Percentiles rank a stretch among this genome's conserved stretches.
These are phyloP conservation scores for Stromatinia cepivora DNA, from an alignment of 2,329 filamentous ascomycete genomes.

Conservation along the genomic window DNA sequence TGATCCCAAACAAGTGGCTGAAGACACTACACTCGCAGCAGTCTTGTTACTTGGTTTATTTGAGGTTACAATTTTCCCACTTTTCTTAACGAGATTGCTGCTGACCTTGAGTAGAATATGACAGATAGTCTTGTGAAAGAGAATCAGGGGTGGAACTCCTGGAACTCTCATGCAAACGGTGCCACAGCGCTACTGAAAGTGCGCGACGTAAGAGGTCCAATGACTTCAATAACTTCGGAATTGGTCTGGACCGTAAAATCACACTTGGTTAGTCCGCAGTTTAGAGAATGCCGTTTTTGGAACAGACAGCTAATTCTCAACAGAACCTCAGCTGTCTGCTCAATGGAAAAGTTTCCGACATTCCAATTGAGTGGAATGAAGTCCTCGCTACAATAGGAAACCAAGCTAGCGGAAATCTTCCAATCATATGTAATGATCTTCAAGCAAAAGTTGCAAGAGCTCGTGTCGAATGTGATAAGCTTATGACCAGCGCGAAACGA, in stretches of 20 bases:
- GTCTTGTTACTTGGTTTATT: conserved; percentile 21
- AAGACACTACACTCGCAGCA: conserved; percentile 21
- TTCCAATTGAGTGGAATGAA: conserved; percentile 12
- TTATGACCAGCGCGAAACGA: conserved; percentile 18
- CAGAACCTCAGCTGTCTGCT: conserved; percentile 16
- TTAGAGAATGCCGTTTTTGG: neutral
- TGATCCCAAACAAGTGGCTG: conserved; percentile 10
- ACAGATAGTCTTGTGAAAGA: conserved; percentile 18
- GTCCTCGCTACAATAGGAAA: neutral
- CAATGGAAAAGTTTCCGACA: conserved; percentile 15
- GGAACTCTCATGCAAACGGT: conserved; percentile 20
- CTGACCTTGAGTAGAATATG: conserved; percentile 13
- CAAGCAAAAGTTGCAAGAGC: conserved; percentile 16
- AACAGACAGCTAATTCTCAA: neutral
- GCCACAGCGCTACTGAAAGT: conserved; percentile 17
- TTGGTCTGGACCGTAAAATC: conserved; percentile 14
- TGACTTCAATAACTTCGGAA: conserved; percentile 17
- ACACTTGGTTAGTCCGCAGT: conserved; percentile 8
- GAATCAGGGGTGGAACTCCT: conserved; percentile 18
- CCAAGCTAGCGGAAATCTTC: neutral
- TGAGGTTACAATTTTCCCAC: neutral
- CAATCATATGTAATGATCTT: conserved; percentile 16
- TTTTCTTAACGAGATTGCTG: neutral
- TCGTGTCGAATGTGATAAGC: conserved; percentile 17
- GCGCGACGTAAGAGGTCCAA: conserved; percentile 15